Evolutionary conservation across 352 stramenopile species (phyloP).

Genomic region (Phytophthora sp.): DNA sequence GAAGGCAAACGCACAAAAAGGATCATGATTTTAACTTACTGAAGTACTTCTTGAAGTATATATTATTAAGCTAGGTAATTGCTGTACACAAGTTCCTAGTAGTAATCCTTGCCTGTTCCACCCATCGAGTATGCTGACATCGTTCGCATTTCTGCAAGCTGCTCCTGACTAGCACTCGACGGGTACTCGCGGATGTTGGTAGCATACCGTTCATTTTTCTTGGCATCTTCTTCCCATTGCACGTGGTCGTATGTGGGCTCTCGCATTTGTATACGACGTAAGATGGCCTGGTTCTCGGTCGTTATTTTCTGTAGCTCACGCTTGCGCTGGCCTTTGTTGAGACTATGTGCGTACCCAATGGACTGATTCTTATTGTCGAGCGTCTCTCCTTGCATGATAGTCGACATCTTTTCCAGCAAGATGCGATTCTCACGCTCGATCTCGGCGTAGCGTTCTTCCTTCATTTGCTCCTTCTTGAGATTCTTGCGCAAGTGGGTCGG

Average conservation of each 20-base stretch:
- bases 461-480: conserved; percentile 97
- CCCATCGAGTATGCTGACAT: conserved; percentile 67
- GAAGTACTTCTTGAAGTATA: no score
- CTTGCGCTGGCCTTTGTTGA: conserved; percentile 86
- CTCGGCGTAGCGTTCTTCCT: conserved; percentile 94
- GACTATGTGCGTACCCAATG: conserved; percentile 74
- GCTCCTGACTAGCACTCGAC: conserved; percentile 45
- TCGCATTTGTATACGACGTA: conserved; percentile 90
- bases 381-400: conserved; percentile 93
- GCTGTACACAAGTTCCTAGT: conserved; percentile 22
- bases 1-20: not conserved
- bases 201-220: conserved; percentile 84
- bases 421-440: conserved; percentile 98
- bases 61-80: conserved; percentile 18
- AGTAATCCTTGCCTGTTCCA: conserved; percentile 49
- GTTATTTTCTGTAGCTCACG: conserved; percentile 90
- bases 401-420: conserved; percentile 97
- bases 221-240: conserved; percentile 90
- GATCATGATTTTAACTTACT: conserved; percentile 22
- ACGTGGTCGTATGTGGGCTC: conserved; percentile 91
- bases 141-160: conserved; percentile 51
- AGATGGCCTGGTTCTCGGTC: conserved; percentile 85
- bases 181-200: conserved; percentile 91
- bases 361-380: conserved; percentile 89
- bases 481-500: conserved; percentile 95